Conservation (phyloP, 345 rosid genomes). For the Eucalyptus dawsonii region DNA sequence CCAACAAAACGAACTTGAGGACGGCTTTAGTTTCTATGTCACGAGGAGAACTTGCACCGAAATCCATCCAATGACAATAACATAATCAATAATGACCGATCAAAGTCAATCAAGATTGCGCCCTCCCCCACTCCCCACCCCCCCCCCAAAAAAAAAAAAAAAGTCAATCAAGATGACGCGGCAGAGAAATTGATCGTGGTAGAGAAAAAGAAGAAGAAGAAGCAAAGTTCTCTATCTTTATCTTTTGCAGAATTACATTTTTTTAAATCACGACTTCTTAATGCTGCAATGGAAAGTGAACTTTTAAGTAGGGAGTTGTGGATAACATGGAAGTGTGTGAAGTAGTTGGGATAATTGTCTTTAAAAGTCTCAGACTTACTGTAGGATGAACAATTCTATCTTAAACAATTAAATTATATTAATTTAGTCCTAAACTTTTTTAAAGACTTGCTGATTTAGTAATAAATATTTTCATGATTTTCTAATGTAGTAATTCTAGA, state of each 20-base stretch:
- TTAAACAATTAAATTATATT: too few relatives aligned
- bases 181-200: too few relatives aligned
- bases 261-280: neutral
- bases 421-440: too few relatives aligned
- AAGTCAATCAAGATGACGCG: neutral
- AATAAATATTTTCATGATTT: too few relatives aligned
- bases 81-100: neutral
- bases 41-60: neutral
- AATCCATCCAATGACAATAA: neutral
- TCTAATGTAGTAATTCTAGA: too few relatives aligned
- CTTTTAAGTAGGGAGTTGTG: neutral
- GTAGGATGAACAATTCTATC: too few relatives aligned
- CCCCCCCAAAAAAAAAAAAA: too few relatives aligned
- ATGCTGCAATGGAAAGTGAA: neutral
- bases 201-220: neutral
- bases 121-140: accelerated
- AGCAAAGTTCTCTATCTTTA: neutral
- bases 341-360: neutral
- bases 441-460: neutral
- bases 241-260: neutral
- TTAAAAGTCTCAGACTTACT: neutral
- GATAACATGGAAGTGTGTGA: neutral
- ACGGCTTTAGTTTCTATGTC: neutral
- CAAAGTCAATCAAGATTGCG: neutral
- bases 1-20: neutral